A percentile compares a stretch with the other conserved stretches of the same genome.
These are phyloP conservation scores for Oryza nivara DNA, from an alignment of 176 grass and related monocot species.

Conservation along the genomic window DNA sequence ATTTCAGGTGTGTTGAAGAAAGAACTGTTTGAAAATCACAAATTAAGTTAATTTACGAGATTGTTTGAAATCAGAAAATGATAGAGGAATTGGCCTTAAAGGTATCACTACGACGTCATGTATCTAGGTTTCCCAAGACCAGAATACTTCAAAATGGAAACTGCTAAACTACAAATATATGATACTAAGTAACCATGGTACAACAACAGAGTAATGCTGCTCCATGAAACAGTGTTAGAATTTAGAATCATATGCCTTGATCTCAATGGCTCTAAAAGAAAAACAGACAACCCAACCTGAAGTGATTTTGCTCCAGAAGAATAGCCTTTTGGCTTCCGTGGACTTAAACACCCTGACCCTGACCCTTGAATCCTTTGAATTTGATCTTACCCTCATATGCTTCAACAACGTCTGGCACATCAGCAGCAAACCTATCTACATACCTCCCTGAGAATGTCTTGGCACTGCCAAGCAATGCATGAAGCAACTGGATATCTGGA, in stretches of 20 bases:
- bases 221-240: constrained; percentile 21
- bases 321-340: neutral
- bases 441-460: neutral
- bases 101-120: neutral
- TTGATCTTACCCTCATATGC: constrained; percentile 54
- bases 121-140: neutral
- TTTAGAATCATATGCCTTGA: constrained; percentile 32
- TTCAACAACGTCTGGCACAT: constrained; percentile 53
- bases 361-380: constrained; percentile 47
- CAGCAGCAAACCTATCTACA: constrained; percentile 31
- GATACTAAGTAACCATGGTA: neutral
- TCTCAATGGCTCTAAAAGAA: neutral
- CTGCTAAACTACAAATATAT: constrained; percentile 24
- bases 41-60: neutral
- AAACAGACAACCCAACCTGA: neutral
- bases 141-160: neutral
- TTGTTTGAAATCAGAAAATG: constrained; percentile 4
- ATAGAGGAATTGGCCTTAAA: neutral
- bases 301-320: neutral
- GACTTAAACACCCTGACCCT: neutral
- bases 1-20: neutral
- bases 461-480: neutral
- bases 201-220: neutral
- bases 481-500: neutral
- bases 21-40: neutral